phyloP scores from a whole-genome alignment of 768 basidiomycete species.

The Hygrophorus pudorinus region DNA sequence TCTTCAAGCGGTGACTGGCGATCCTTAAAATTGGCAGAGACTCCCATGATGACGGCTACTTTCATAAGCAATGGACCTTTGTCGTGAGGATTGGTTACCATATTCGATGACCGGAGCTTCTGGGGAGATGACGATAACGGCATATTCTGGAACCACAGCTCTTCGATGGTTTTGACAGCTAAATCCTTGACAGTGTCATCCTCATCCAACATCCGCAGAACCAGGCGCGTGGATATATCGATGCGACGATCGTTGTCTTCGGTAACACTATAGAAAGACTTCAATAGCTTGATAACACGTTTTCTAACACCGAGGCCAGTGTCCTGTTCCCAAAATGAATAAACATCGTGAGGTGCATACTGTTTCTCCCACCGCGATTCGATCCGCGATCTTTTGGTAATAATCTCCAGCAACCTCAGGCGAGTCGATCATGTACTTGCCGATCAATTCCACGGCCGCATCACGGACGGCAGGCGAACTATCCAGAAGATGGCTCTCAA shows the following conservation, averaged over 20 bases:
- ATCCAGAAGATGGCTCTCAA: constrained; percentile 86
- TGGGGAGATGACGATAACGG: constrained; percentile 20
- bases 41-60: constrained; percentile 78
- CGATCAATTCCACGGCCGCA: constrained; percentile 92
- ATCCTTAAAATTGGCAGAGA: constrained; percentile 74
- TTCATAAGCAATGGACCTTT: constrained; percentile 51
- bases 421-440: constrained; percentile 91
- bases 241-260: constrained; percentile 49
- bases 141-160: constrained; percentile 69
- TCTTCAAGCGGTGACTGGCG: constrained; percentile 79
- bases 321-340: constrained; percentile 44
- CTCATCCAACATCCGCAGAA: constrained; percentile 81
- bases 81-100: constrained; percentile 28
- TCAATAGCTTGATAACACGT: constrained; percentile 90
- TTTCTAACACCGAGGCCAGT: constrained; percentile 91
- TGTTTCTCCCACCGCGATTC: constrained; percentile 64
- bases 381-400: constrained; percentile 78
- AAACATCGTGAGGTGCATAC: background rate
- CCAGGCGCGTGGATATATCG: constrained; percentile 76
- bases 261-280: constrained; percentile 64
- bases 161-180: constrained; percentile 82
- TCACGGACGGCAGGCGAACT: constrained; percentile 93
- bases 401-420: constrained; percentile 86
- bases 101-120: constrained; percentile 25
- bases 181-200: constrained; percentile 94